Percentiles rank a stretch among this genome's conserved stretches.
phyloP scores from a whole-genome alignment of 2,329 filamentous ascomycete species.

The Clarireedia sp. region DNA sequence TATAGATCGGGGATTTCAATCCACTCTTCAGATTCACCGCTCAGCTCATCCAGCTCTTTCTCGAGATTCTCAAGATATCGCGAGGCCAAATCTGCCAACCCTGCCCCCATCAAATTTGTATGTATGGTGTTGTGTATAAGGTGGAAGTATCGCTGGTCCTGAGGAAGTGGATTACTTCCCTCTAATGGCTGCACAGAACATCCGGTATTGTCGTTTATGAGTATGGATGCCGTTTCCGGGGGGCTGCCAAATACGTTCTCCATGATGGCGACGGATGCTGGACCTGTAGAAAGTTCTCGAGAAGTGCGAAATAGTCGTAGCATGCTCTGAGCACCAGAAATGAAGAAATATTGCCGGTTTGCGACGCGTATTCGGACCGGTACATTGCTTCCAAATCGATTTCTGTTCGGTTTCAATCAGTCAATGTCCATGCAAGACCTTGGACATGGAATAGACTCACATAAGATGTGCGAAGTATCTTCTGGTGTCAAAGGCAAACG shows the following conservation, averaged over 20 bases:
- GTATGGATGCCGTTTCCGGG: neutral
- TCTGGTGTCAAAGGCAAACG: slow-evolving; percentile 16
- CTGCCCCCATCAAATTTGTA: slow-evolving; percentile 10
- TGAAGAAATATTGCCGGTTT: slow-evolving; percentile 13
- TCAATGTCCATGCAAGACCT: neutral
- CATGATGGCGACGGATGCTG: slow-evolving; percentile 1
- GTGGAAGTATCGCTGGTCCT: slow-evolving; percentile 15
- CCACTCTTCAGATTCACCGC: slow-evolving; percentile 14
- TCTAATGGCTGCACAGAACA: slow-evolving; percentile 11
- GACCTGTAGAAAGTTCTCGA: slow-evolving; percentile 12
- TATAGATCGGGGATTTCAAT: slow-evolving; percentile 22
- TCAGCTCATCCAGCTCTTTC: slow-evolving; percentile 7
- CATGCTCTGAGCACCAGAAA: slow-evolving; percentile 15
- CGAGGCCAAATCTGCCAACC: slow-evolving; percentile 11
- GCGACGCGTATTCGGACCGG: slow-evolving; percentile 15
- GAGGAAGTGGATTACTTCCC: slow-evolving; percentile 9
- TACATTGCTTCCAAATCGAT: slow-evolving; percentile 11
- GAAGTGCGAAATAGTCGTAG: slow-evolving; percentile 16
- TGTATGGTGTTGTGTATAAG: slow-evolving; percentile 12
- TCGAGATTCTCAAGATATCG: slow-evolving; percentile 11
- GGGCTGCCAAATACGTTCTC: slow-evolving; percentile 15
- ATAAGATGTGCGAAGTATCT: slow-evolving; percentile 11
- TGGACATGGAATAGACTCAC: neutral
- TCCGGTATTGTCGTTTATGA: slow-evolving; percentile 15
- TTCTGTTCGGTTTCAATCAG: slow-evolving; percentile 5